A percentile compares a stretch with the other conserved stretches of the same genome.
Conservation (phyloP, 2,329 filamentous ascomycete genomes). For the Diaporthe aspalathi region DNA sequence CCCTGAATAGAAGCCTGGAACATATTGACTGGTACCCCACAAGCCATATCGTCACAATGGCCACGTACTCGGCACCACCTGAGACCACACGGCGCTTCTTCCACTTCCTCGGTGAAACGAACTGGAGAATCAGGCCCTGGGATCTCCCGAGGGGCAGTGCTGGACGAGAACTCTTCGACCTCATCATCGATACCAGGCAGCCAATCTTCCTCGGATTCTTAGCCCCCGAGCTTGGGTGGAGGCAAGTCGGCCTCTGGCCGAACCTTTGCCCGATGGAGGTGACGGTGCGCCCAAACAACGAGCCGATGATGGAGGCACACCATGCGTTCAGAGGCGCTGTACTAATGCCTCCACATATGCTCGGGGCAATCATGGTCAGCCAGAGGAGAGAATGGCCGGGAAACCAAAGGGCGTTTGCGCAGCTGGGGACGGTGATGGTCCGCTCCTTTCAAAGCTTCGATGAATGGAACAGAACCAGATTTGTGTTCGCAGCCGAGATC, state of each 20-base stretch:
- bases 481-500: neutral
- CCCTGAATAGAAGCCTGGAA: neutral
- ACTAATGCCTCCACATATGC: neutral
- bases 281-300: neutral
- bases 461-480: neutral
- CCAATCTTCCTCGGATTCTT: neutral
- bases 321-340: neutral
- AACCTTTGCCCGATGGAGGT: neutral
- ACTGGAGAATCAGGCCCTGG: neutral
- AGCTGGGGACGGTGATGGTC: constrained; percentile 4
- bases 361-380: neutral
- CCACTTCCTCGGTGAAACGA: neutral
- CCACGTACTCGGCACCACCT: neutral
- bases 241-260: neutral
- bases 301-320: no score
- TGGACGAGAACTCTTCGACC: neutral
- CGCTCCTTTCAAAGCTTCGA: neutral
- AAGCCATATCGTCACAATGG: neutral
- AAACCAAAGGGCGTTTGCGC: neutral
- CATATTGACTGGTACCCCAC: neutral
- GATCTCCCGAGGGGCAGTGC: no score
- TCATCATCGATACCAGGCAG: neutral
- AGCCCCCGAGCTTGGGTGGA: no score
- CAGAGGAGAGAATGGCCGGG: no score
- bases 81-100: neutral